Evolutionary conservation across 1,139 yeast species (phyloP), one percentile per base, ranked within the genome.

Genomic region (Pichia sp.): DNA sequence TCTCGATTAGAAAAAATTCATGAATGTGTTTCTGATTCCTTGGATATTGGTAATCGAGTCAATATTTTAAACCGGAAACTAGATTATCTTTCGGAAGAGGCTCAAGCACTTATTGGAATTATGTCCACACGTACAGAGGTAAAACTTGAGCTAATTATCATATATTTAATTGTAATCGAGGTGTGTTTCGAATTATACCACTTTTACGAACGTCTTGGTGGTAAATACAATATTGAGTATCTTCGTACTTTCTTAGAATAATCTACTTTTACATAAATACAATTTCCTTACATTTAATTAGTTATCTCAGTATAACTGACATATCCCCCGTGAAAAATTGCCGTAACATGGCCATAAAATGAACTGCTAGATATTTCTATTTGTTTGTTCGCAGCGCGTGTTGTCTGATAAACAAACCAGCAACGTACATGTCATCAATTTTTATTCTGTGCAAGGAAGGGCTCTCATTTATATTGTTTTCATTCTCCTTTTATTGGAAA

Each of bases 31-130:
- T 83, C 95, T 1, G 73, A 74, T 45, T 77, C 77, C 35, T 67
- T 88, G 45, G 97, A 88, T 58, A 80, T 88, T 29, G 71, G 74
- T 35, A 85, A 92, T 2, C 68, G 97, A 52, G 85, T 88, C 40
- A 71, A 80, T 35, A 86, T 87, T 38, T 67, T 88, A 59, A 88
- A 88, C 63, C 73, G 90, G 46, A 87, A 88, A 59, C 67, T 88
- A 45, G 97, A 88, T 60, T 88, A 88, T 62, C 90, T 95, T 1
- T 82, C 95, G 1, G 96, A 88, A 50, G 95, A 88, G 61, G 85
- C 86, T 29, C 72, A 87, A 28, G 90, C 90, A 1, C 67, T 88
- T 40, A 71, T 87, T 51, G 75, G 84, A 29, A 83, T 87, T 6
- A 64, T 88, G 49, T 83, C 79, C 49, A 95, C 87, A 55, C 79